These are phyloP conservation scores for Fomitopsis pinicola DNA, from an alignment of 1,284 basidiomycete genomes.

Conservation along the genomic window DNA sequence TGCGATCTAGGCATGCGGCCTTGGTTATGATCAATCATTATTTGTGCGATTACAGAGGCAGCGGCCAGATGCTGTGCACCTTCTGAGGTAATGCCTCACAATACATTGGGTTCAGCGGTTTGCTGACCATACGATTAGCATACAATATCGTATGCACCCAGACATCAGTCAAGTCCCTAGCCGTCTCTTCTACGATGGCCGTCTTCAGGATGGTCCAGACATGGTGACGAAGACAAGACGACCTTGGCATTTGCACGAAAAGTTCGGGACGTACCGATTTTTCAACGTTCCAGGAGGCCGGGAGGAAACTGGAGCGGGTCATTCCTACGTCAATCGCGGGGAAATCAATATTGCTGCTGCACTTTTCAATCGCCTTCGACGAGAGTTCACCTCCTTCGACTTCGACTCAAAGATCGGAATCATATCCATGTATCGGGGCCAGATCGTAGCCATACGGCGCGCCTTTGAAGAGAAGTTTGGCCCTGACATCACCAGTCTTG, in stretches of 20 bases:
- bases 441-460: conserved; percentile 75
- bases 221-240: conserved; percentile 85
- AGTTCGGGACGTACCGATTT: conserved; percentile 89
- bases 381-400: conserved; percentile 61
- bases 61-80: conserved; percentile 77
- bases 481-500: conserved; percentile 59
- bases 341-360: conserved; percentile 81
- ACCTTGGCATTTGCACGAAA: conserved; percentile 80
- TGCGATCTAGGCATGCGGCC: conserved; percentile 59
- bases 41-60: conserved; percentile 91
- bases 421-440: conserved; percentile 94
- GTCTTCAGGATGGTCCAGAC: conserved; percentile 82
- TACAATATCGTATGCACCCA: conserved; percentile 99
- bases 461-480: conserved; percentile 77
- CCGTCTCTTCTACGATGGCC: conserved; percentile 82
- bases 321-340: conserved; percentile 76
- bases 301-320: conserved; percentile 49
- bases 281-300: conserved; percentile 69
- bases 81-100: conserved; percentile 66
- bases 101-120: background rate
- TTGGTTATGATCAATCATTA: conserved; percentile 86
- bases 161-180: conserved; percentile 92
- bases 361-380: conserved; percentile 72
- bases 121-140: conserved; percentile 42
- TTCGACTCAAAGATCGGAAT: conserved; percentile 84